These are phyloP conservation scores for Rhodotorula sp. DNA, from an alignment of 1,284 basidiomycete genomes.

Conservation along the genomic window DNA sequence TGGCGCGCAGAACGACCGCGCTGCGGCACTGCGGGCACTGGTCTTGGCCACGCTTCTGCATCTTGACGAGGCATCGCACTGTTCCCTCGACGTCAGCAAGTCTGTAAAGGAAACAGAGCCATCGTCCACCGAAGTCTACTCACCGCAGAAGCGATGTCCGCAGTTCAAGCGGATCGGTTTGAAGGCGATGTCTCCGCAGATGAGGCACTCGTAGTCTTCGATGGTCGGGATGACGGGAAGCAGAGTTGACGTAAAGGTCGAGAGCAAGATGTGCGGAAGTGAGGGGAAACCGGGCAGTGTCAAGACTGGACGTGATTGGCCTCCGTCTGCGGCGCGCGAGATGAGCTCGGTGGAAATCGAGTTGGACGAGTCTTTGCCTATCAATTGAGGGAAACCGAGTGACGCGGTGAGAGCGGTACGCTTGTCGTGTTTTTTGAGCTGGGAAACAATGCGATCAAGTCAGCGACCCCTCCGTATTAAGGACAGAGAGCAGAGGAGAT, in stretches of 20 bases:
- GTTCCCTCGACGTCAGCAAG: not conserved
- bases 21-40: slow-evolving; percentile 86
- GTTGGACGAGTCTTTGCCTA: slow-evolving; percentile 27
- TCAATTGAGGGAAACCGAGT: slow-evolving; percentile 51
- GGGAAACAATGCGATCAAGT: not conserved
- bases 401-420: slow-evolving; percentile 64
- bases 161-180: slow-evolving; percentile 70
- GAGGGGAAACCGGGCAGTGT: slow-evolving; percentile 53
- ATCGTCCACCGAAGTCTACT: slow-evolving; percentile 45
- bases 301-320: slow-evolving; percentile 40
- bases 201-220: slow-evolving; percentile 62
- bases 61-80: slow-evolving; percentile 78
- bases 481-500: not conserved
- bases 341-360: slow-evolving; percentile 46
- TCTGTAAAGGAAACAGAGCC: too few species aligned
- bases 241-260: slow-evolving; percentile 79
- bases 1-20: slow-evolving; percentile 69
- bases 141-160: slow-evolving; percentile 86
- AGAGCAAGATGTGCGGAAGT: slow-evolving; percentile 75
- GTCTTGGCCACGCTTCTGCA: slow-evolving; percentile 78
- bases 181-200: slow-evolving; percentile 52
- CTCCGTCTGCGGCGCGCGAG: slow-evolving; percentile 43
- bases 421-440: slow-evolving; percentile 90
- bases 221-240: slow-evolving; percentile 79
- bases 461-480: not conserved